Percentiles rank a stretch among this genome's conserved stretches.
These are phyloP conservation scores for Tripterygium wilfordii DNA, from an alignment of 177 flowering plant genomes.

Conservation along the genomic window DNA sequence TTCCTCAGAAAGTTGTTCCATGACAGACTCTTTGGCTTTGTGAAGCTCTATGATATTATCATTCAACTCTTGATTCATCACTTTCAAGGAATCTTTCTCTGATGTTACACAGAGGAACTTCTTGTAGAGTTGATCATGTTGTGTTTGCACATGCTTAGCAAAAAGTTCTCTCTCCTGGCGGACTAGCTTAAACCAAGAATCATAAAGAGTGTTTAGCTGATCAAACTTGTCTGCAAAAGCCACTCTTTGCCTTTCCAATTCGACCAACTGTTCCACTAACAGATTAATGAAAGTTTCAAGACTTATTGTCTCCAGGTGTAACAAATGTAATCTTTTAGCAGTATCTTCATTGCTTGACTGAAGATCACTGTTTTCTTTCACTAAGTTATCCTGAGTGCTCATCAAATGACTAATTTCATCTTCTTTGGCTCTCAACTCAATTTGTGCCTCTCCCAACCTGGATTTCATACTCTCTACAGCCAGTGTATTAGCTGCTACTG, in stretches of 20 bases:
- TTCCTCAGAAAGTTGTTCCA: slow-evolving; percentile 78
- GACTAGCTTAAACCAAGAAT: slow-evolving; percentile 40
- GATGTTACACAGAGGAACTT: slow-evolving; percentile 30
- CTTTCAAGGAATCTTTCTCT: slow-evolving; percentile 49
- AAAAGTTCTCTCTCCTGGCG: slow-evolving; percentile 51
- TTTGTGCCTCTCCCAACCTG: slow-evolving; percentile 40
- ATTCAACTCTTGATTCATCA: slow-evolving; percentile 44
- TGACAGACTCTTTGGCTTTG: slow-evolving; percentile 49
- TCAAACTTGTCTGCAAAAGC: slow-evolving; percentile 41
- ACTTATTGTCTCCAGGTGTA: slow-evolving; percentile 41
- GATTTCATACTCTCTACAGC: slow-evolving; percentile 45
- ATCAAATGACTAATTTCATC: slow-evolving; percentile 36
- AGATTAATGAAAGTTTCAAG: slow-evolving; percentile 40
- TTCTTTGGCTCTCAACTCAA: slow-evolving; percentile 51
- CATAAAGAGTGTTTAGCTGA: slow-evolving; percentile 47
- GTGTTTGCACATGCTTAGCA: slow-evolving; percentile 35
- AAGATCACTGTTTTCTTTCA: slow-evolving; percentile 59
- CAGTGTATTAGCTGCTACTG: slow-evolving; percentile 36
- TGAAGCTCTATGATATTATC: slow-evolving; percentile 58
- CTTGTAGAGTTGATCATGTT: slow-evolving; percentile 40
- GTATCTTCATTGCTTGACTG: slow-evolving; percentile 37
- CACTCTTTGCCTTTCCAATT: slow-evolving; percentile 53
- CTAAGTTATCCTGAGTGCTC: slow-evolving; percentile 41
- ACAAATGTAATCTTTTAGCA: slow-evolving; percentile 33
- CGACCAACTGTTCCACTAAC: slow-evolving; percentile 38